Conservation (phyloP, 495 filamentous ascomycete species). For the Hypoxylon crocopeplum region DNA sequence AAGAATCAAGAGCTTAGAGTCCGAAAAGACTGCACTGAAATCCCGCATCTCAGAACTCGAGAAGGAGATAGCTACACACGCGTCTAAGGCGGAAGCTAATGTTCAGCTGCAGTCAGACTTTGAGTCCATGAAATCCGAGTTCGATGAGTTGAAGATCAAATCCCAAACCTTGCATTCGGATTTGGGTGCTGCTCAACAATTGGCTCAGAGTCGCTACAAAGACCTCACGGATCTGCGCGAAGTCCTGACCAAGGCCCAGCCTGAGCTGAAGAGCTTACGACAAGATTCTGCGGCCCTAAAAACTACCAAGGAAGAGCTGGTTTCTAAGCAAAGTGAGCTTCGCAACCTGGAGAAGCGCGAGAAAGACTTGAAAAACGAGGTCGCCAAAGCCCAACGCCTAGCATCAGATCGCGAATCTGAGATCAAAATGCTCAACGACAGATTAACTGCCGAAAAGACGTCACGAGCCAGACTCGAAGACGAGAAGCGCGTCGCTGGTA, state of each 20-base stretch:
- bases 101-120: conserved; percentile 64
- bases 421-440: conserved; percentile 75
- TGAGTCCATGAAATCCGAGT: conserved; percentile 69
- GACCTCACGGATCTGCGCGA: conserved; percentile 81
- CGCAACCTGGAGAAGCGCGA: conserved; percentile 78
- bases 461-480: conserved; percentile 79
- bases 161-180: conserved; percentile 78
- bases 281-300: conserved; percentile 77
- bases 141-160: conserved; percentile 75
- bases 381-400: conserved; percentile 70
- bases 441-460: conserved; percentile 75
- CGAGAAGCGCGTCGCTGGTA: conserved; percentile 68
- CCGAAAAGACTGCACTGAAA: conserved; percentile 56
- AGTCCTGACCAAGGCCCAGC: conserved; percentile 81
- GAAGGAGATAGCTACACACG: conserved; percentile 60
- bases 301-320: conserved; percentile 72
- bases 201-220: conserved; percentile 86
- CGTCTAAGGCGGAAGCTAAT: conserved; percentile 41
- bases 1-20: conserved; percentile 65
- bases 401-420: conserved; percentile 76
- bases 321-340: conserved; percentile 70
- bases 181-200: conserved; percentile 81
- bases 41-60: conserved; percentile 70
- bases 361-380: conserved; percentile 77
- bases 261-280: conserved; percentile 78